Evolutionary conservation across 2,329 filamentous ascomycete species (phyloP).

Genomic region (Mollisiaceae sp.): DNA sequence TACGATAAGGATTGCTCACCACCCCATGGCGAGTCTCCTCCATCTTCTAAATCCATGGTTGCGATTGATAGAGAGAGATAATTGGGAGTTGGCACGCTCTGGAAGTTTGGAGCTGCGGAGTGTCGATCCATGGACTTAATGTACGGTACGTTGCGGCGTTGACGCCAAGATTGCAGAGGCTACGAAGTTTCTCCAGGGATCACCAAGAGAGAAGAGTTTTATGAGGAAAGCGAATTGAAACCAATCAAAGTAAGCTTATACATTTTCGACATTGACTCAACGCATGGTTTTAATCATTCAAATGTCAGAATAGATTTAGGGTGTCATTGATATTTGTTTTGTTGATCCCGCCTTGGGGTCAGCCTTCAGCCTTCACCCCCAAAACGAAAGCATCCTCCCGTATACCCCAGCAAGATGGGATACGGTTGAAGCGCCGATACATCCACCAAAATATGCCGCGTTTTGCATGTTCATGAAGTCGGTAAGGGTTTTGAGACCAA

Average conservation of each 20-base stretch:
- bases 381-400: not conserved
- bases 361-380: not conserved
- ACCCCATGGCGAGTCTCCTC: slow-evolving; percentile 52
- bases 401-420: not conserved
- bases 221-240: no score
- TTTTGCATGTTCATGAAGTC: no score
- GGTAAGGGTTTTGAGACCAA: not conserved
- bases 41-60: slow-evolving; percentile 51
- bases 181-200: slow-evolving; percentile 8
- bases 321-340: slow-evolving; percentile 6
- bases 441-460: no score
- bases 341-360: not conserved
- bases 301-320: not conserved
- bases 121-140: slow-evolving; percentile 12
- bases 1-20: slow-evolving; percentile 42
- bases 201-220: not conserved
- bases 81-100: slow-evolving; percentile 22
- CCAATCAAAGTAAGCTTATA: no score
- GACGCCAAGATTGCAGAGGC: slow-evolving; percentile 23
- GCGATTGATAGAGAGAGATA: slow-evolving; percentile 23
- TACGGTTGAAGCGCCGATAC: not conserved
- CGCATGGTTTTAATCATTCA: no score
- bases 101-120: slow-evolving; percentile 24
- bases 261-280: no score
- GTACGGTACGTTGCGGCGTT: slow-evolving; percentile 7